Percentiles rank a stretch among this genome's conserved stretches.
These are phyloP conservation scores for Candida morakotiae DNA, from an alignment of 805 yeast genomes.

Conservation along the genomic window DNA sequence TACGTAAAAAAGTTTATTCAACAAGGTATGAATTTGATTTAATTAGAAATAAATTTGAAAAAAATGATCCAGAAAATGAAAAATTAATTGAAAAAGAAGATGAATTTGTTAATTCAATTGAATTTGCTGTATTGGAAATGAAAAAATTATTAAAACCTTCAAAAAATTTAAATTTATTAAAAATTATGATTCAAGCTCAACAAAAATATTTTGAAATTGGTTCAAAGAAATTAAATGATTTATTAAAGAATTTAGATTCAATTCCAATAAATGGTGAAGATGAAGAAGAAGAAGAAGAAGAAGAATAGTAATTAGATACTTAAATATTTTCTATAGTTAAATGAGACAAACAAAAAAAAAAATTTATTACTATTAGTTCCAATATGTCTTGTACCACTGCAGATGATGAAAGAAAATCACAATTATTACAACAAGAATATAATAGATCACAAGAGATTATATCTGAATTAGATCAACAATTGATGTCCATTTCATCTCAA, in stretches of 20 bases:
- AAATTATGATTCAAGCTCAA: slow-evolving; percentile 67
- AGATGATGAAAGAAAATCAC: slow-evolving; percentile 31
- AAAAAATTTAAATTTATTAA: slow-evolving; percentile 58
- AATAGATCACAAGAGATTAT: slow-evolving; percentile 36
- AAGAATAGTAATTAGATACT: too few species aligned
- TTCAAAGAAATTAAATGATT: slow-evolving; percentile 29
- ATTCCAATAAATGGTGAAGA: slow-evolving; percentile 35
- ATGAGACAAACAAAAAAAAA: slow-evolving; percentile 2
- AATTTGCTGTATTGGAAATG: slow-evolving; percentile 76
- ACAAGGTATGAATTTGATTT: slow-evolving; percentile 70
- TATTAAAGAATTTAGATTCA: slow-evolving; percentile 28
- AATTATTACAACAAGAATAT: slow-evolving; percentile 37
- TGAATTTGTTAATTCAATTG: slow-evolving; percentile 75
- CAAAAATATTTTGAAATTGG: slow-evolving; percentile 45
- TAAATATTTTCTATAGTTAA: too few species aligned
- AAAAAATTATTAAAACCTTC: slow-evolving; percentile 65
- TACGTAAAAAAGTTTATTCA: slow-evolving; percentile 65
- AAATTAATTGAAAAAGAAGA: slow-evolving; percentile 63
- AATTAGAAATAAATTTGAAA: slow-evolving; percentile 48
- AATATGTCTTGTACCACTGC: slow-evolving; percentile 6
- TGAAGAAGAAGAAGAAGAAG: slow-evolving; percentile 22
- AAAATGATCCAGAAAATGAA: slow-evolving; percentile 47
- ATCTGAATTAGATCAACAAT: slow-evolving; percentile 35
- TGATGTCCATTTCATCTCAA: slow-evolving; percentile 31
- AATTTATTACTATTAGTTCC: background rate